A percentile compares a stretch with the other conserved stretches of the same genome.
phyloP scores from a whole-genome alignment of 306 rosid genomes.

The Begonia loranthoides region DNA sequence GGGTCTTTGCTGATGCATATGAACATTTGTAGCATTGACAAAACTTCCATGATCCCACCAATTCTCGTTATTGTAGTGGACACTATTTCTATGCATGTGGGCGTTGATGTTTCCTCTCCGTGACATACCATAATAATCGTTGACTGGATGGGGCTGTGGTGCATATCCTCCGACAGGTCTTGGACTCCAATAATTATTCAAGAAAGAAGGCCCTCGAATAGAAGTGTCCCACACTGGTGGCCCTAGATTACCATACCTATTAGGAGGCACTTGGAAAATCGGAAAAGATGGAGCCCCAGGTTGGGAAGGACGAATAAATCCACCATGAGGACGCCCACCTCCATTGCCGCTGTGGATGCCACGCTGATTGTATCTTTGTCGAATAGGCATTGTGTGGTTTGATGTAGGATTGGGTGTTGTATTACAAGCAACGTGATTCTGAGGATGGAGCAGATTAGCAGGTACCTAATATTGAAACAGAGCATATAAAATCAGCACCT shows the following conservation, averaged over 20 bases:
- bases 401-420: constrained; percentile 26
- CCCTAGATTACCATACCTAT: constrained; percentile 27
- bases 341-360: constrained; percentile 24
- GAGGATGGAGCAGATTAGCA: constrained; percentile 22
- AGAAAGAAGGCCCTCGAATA: constrained; percentile 30
- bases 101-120: constrained; percentile 43
- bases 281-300: constrained; percentile 56
- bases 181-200: constrained; percentile 35
- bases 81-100: constrained; percentile 39
- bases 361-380: constrained; percentile 38
- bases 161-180: constrained; percentile 35
- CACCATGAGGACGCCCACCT: constrained; percentile 27
- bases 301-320: constrained; percentile 23
- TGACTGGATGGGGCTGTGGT: constrained; percentile 15
- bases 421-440: constrained; percentile 25
- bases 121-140: constrained; percentile 24
- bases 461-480: constrained; percentile 34
- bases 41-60: constrained; percentile 41
- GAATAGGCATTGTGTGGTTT: constrained; percentile 27
- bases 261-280: constrained; percentile 25
- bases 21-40: constrained; percentile 35
- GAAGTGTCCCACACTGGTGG: constrained; percentile 28
- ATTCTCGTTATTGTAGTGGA: constrained; percentile 37
- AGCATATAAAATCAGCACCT: constrained; percentile 7
- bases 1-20: constrained; percentile 36